Base-by-base conservation (phyloP, 2,329 filamentous ascomycete species). In the Elsinoe arachidis region DNA sequence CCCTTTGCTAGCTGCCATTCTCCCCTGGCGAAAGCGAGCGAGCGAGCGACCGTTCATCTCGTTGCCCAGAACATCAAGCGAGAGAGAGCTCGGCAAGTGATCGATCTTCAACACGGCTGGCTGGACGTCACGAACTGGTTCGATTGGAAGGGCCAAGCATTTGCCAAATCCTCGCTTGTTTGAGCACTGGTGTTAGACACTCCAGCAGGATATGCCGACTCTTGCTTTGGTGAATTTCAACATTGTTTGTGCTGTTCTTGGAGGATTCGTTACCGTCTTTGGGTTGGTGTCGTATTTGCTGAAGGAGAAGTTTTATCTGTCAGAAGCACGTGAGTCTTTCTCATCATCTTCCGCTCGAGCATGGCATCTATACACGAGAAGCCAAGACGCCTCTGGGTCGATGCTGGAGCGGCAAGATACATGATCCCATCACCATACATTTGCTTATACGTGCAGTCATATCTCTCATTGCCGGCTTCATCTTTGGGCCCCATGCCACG, bases 241-340 rank as follows among this genome's bases (percentile, higher is more conserved):
- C 72, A 87, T 93, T 62, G 81, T 90, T 56, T 84, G 88, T 68
- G 85, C 87, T 55, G 81, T 88, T 6, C 73, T 95, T 11, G 91
- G 91, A 12, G 91, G 88, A 1, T 96, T 95, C 74, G 84, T 96
- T 61, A 90, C 88, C 0, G 64, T 95, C n/a, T 96, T 95, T 67
- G 90, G 90, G 2, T 75, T 96, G 43, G 89, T 96, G 0, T 96
- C 90, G 0, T 95, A 90, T 68, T 79, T 96, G 15, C 79, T 88
- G 67, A 96, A 96, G 68, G 91, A 96, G 73, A 86, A 84, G 58
- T 92, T 88, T 68, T 96, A 96, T 69, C 79, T 96, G 1, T 95
- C 90, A 1, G 91, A 96, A 79, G 88, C 91, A 55, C 76, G 89
- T 92, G 76, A 69, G 87, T 82, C 2, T 51, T 39, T 5, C 9